A percentile compares a stretch with the other conserved stretches of the same genome.
These are phyloP conservation scores for Talaromyces funiculosus DNA, from an alignment of 2,329 filamentous ascomycete genomes.

Conservation along the genomic window DNA sequence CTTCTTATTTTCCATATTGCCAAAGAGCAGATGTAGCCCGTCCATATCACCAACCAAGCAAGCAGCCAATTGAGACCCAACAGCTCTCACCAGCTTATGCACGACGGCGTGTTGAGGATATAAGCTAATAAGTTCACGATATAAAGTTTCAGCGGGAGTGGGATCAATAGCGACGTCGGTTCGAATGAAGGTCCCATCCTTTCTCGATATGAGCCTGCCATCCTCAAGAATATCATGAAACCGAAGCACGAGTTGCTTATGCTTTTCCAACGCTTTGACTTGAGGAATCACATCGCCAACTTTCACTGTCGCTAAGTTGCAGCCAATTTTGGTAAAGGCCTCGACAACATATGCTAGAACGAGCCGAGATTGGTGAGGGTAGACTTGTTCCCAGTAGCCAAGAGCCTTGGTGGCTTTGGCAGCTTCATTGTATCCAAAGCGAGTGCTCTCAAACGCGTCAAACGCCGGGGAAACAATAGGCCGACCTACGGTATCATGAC, in stretches of 20 bases:
- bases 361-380: background rate
- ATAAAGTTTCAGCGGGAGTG: conserved; percentile 20
- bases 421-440: background rate
- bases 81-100: conserved; percentile 21
- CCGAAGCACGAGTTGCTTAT: background rate
- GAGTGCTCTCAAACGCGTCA: too few relatives aligned
- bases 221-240: background rate
- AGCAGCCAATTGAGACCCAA: conserved; percentile 18
- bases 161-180: conserved; percentile 22
- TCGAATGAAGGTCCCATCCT: conserved; percentile 19
- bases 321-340: background rate
- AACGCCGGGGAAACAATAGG: too few relatives aligned
- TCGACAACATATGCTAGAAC: background rate
- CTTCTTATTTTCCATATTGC: background rate
- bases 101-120: conserved; percentile 25
- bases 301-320: background rate
- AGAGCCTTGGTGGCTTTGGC: background rate
- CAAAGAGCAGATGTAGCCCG: conserved; percentile 34
- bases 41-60: conserved; percentile 31
- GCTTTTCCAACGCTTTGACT: background rate
- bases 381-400: background rate
- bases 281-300: background rate
- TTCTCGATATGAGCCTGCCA: background rate
- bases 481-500: too few relatives aligned
- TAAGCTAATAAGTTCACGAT: conserved; percentile 23